Base-by-base conservation (phyloP, 139 green algal species). In the Chlorella sp. region DNA sequence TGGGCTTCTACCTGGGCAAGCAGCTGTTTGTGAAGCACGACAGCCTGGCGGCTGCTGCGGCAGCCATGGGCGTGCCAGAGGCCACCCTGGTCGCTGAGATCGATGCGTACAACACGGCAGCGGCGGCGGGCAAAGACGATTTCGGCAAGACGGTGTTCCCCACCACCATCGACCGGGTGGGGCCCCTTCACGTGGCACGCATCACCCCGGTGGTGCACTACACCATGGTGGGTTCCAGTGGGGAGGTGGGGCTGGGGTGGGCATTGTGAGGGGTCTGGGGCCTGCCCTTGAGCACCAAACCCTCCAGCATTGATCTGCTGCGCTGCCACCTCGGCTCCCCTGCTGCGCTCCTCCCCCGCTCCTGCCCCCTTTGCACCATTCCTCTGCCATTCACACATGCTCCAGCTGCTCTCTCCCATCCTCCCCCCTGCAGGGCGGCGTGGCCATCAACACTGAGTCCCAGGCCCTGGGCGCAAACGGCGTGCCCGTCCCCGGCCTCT, bases 161-260 rank as follows among this genome's bases (percentile, higher is more conserved):
- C 4, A 60, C 44, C n/a, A 67, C 76, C 30, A 70, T 92, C 2
- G 76, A 92, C 32, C 46, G 77, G 7, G 62, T 82, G 1, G 67
- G 44, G 26, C 30, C 70, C 17, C 75, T 95, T 41, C 93, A 87
- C 56, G 64, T 93, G 36, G 89, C 86, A 0, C 82, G 79, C 26
- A 87, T 98, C 34, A 93, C 89, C 0, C 94, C 94, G 9, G 93
- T 95, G 46, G 89, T 95, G 43, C 94, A 98, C 76, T 98, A 98
- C 92, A 93, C 87, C 28, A 98, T 98, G 95, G 92, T 84, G 79
- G 11, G 79, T 1, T 28, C 36, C 11, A 22, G 65, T 8, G 36
- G 14, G 34, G 65, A 14, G 60, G 24, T 38, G 26, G 16, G 60
- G 11, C 14, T 32, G 58, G 20, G 58, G 3, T 3, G 58, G 34